phyloP scores from a whole-genome alignment of 805 yeast species.

The Metschnikowia colocasiae region DNA sequence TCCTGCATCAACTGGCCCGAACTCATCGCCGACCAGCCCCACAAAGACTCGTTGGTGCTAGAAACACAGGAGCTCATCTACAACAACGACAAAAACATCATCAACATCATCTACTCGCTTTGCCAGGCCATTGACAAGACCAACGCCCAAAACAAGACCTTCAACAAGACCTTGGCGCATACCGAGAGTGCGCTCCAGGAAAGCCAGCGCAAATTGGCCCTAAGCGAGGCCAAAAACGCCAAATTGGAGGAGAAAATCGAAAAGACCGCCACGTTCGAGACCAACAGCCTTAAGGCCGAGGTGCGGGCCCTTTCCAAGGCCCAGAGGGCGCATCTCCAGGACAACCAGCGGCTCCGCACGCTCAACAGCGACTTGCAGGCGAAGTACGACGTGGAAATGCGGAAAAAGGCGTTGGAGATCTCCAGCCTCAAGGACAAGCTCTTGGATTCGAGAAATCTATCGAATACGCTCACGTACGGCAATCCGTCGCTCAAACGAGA shows the following conservation, averaged over 20 bases:
- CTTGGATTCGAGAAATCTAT: conserved; percentile 31
- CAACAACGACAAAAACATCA: conserved; percentile 35
- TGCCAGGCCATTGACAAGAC: conserved; percentile 31
- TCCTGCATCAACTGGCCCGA: conserved; percentile 34
- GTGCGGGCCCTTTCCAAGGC: conserved; percentile 12
- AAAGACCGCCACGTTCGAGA: conserved; percentile 17
- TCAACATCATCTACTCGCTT: conserved; percentile 36
- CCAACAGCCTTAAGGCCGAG: conserved; percentile 15
- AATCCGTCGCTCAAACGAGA: conserved; percentile 15
- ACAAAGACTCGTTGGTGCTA: conserved; percentile 15
- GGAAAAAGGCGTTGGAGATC: conserved; percentile 31
- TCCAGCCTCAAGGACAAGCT: conserved; percentile 32
- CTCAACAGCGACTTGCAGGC: conserved; percentile 29
- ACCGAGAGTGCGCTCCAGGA: conserved; percentile 29
- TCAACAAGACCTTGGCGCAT: conserved; percentile 26
- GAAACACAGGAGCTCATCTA: conserved; percentile 28
- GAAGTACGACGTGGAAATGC: conserved; percentile 35
- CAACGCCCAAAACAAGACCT: conserved; percentile 28
- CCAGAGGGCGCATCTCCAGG: conserved; percentile 29
- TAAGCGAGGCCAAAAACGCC: conserved; percentile 21
- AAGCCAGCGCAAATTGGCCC: conserved; percentile 22
- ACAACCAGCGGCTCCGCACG: conserved; percentile 25
- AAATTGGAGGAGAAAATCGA: conserved; percentile 20
- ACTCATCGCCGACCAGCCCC: conserved; percentile 26
- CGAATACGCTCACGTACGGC: conserved; percentile 28